A percentile compares a stretch with the other conserved stretches of the same genome.
These are phyloP conservation scores for Penicillium riverlandense DNA, from an alignment of 495 filamentous ascomycete genomes.

Conservation along the genomic window DNA sequence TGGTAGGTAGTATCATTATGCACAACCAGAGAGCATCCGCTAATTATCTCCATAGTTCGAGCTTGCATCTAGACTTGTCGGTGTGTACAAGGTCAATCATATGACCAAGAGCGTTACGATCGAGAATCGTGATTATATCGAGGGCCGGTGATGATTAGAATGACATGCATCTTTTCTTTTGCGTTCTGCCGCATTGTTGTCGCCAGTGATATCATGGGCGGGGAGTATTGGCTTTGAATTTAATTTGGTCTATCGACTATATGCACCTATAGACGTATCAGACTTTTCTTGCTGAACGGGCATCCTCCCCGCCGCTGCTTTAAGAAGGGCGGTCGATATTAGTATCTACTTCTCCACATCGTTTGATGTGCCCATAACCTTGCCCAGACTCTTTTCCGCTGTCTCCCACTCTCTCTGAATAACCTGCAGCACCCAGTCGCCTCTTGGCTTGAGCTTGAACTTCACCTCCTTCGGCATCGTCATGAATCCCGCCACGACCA, in stretches of 20 bases:
- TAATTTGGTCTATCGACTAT: no score
- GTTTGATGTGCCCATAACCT: constrained; percentile 2
- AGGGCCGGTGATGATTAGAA: constrained; percentile 26
- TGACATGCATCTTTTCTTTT: constrained; percentile 7
- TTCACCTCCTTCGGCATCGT: constrained; percentile 14
- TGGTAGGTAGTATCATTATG: constrained; percentile 42
- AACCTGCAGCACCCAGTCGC: constrained; percentile 11
- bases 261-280: background rate
- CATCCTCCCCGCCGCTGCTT: no score
- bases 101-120: constrained; percentile 99
- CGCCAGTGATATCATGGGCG: background rate
- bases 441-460: constrained; percentile 15
- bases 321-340: no score
- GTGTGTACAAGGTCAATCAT: constrained; percentile 99
- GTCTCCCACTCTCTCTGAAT: constrained; percentile 11
- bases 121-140: constrained; percentile 81
- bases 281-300: background rate
- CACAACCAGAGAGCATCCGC: background rate
- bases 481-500: constrained; percentile 23
- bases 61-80: constrained; percentile 84
- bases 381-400: constrained; percentile 6
- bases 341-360: background rate
- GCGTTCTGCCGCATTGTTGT: constrained; percentile 8
- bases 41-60: constrained; percentile 56
- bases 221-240: background rate